phyloP scores from a whole-genome alignment of 2,329 filamentous ascomycete genomes.

The Trichoderma polysporum region DNA sequence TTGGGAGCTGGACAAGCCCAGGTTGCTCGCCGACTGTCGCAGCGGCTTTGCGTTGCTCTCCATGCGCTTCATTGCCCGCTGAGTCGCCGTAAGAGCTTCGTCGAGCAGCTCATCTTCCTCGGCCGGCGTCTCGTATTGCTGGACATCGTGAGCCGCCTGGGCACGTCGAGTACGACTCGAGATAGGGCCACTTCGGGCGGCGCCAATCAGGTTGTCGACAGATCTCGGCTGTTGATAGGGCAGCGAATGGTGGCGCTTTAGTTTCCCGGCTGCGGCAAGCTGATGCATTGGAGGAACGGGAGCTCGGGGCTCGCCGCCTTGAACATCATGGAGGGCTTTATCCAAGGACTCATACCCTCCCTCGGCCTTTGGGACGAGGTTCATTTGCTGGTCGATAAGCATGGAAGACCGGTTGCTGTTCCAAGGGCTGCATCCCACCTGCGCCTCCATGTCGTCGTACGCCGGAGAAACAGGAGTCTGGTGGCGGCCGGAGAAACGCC shows the following conservation, averaged over 20 bases:
- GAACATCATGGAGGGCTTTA: constrained; percentile 55
- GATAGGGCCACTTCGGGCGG: constrained; percentile 60
- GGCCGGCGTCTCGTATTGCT: constrained; percentile 89
- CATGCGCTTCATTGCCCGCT: constrained; percentile 70
- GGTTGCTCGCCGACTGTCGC: constrained; percentile 64
- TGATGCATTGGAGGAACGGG: constrained; percentile 57
- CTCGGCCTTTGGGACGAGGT: constrained; percentile 52
- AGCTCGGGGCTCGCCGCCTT: constrained; percentile 48
- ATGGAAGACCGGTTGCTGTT: constrained; percentile 82
- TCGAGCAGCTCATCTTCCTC: constrained; percentile 96
- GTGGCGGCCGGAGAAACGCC: constrained; percentile 88
- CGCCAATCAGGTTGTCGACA: constrained; percentile 61
- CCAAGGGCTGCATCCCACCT: constrained; percentile 88
- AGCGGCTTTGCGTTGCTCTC: constrained; percentile 47
- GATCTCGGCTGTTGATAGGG: constrained; percentile 63
- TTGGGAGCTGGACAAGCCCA: constrained; percentile 49
- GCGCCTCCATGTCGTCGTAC: constrained; percentile 87
- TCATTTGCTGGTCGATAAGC: constrained; percentile 63
- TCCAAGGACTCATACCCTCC: constrained; percentile 59
- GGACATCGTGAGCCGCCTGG: constrained; percentile 69
- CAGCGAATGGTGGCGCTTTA: constrained; percentile 66
- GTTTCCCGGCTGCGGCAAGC: constrained; percentile 46
- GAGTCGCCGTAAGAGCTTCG: constrained; percentile 78
- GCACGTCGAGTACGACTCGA: constrained; percentile 79
- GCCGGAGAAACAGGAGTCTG: constrained; percentile 76